Conservation (phyloP, 371 early-diverging fungal species). For the Syncephalastrum sp. region DNA sequence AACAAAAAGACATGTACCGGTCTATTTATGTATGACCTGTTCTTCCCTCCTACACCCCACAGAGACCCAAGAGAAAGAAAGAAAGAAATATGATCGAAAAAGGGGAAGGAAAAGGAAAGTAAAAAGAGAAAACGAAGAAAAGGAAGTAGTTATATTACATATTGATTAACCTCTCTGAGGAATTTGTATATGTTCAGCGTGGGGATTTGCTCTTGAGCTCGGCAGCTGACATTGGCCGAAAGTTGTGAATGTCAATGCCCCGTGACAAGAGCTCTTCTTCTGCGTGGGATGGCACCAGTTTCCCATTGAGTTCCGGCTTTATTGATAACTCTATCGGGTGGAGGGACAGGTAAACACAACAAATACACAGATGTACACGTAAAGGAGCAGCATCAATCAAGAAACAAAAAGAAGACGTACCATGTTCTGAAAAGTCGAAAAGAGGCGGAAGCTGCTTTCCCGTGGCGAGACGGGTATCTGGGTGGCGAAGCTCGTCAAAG, state of each 20-base stretch:
- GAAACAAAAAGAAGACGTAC: constrained; percentile 36
- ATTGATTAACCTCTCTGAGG: too few relatives aligned
- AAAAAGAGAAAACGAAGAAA: too few relatives aligned
- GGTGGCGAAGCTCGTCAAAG: constrained; percentile 94
- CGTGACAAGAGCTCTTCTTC: constrained; percentile 51
- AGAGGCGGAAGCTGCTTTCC: constrained; percentile 84
- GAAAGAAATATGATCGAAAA: too few relatives aligned
- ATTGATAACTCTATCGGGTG: constrained; percentile 43
- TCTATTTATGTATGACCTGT: too few relatives aligned
- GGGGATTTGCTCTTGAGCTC: constrained; percentile 30
- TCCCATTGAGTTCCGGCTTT: constrained; percentile 52
- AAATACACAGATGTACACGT: not conserved
- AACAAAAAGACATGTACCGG: too few relatives aligned
- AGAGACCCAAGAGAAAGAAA: too few relatives aligned
- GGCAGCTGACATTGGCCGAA: constrained; percentile 36
- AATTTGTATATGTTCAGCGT: constrained; percentile 7
- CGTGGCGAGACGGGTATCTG: constrained; percentile 75
- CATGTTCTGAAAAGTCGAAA: constrained; percentile 87
- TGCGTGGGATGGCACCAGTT: constrained; percentile 63
- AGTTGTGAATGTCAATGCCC: constrained; percentile 45
- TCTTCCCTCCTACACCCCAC: too few relatives aligned
- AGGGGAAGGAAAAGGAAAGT: too few relatives aligned
- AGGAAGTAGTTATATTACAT: too few relatives aligned
- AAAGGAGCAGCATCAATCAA: not conserved
- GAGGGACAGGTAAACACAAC: not conserved